A percentile compares a stretch with the other conserved stretches of the same genome.
These are phyloP conservation scores for Omphalotus guepiniiformis DNA, from an alignment of 768 basidiomycete species.

Conservation along the genomic window DNA sequence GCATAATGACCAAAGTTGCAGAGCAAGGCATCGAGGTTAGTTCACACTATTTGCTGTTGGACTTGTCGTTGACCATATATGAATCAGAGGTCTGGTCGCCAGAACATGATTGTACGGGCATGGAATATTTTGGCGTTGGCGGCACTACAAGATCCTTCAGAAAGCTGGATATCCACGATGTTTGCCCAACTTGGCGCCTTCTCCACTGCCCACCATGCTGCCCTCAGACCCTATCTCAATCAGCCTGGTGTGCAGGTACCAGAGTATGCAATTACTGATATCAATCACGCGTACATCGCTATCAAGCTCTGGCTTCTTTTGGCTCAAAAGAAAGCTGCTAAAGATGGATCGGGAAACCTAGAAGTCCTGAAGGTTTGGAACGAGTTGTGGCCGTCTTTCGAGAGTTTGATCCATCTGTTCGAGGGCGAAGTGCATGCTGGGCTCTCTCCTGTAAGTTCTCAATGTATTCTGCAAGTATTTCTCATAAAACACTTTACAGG, in stretches of 20 bases:
- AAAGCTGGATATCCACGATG: constrained; percentile 35
- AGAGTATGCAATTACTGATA: constrained; percentile 47
- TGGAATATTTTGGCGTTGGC: constrained; percentile 66
- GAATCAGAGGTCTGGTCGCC: constrained; percentile 30
- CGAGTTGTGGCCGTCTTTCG: constrained; percentile 72
- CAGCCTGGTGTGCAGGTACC: constrained; percentile 31
- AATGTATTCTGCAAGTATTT: background rate
- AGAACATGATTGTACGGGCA: constrained; percentile 41
- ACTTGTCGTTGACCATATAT: background rate
- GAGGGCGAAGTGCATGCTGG: constrained; percentile 44
- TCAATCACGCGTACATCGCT: constrained; percentile 65
- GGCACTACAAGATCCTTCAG: constrained; percentile 39
- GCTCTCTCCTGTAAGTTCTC: constrained; percentile 34
- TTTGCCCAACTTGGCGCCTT: constrained; percentile 51
- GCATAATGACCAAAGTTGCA: constrained; percentile 34
- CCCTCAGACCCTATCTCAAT: constrained; percentile 36
- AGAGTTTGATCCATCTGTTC: constrained; percentile 44
- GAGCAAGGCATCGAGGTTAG: constrained; percentile 34
- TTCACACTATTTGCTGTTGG: background rate
- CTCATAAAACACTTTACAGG: constrained; percentile 30
- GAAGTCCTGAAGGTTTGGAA: constrained; percentile 57
- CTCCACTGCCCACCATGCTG: constrained; percentile 38
- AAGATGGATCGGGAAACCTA: constrained; percentile 24
- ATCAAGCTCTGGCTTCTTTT: constrained; percentile 72
- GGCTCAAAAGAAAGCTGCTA: constrained; percentile 33